These are phyloP conservation scores for Cyberlindnera veronae DNA, from an alignment of 805 yeast species.

Conservation along the genomic window DNA sequence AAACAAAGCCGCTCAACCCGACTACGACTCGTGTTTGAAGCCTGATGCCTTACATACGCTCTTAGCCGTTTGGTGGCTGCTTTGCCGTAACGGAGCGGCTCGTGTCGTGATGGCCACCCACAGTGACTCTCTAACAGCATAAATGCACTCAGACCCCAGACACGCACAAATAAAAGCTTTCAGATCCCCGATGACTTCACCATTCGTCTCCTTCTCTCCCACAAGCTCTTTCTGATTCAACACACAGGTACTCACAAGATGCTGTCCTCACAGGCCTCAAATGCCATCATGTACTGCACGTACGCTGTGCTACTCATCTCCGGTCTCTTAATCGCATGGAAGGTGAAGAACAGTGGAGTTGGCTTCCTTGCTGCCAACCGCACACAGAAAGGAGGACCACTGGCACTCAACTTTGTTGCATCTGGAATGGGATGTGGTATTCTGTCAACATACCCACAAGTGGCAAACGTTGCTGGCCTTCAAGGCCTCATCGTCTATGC, in stretches of 20 bases:
- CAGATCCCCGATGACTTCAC: too few species aligned
- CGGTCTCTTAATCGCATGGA: slow-evolving; percentile 62
- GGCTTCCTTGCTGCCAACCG: slow-evolving; percentile 76
- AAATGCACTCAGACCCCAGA: too few species aligned
- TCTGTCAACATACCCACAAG: slow-evolving; percentile 78
- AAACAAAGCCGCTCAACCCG: too few species aligned
- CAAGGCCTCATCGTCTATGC: slow-evolving; percentile 86
- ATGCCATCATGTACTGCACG: slow-evolving; percentile 61
- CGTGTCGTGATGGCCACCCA: too few species aligned
- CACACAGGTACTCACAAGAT: slow-evolving; percentile 9
- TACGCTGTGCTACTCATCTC: slow-evolving; percentile 51
- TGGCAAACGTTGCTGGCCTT: slow-evolving; percentile 80
- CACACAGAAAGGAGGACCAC: slow-evolving; percentile 73
- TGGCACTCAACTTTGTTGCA: slow-evolving; percentile 86
- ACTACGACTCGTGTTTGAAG: too few species aligned
- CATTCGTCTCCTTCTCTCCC: too few species aligned
- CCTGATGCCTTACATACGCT: too few species aligned
- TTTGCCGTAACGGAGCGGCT: too few species aligned
- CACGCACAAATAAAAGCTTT: background rate
- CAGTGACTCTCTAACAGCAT: too few species aligned
- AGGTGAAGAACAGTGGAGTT: slow-evolving; percentile 40
- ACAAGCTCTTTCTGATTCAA: too few species aligned
- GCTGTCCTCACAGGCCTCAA: slow-evolving; percentile 51
- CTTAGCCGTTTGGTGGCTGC: too few species aligned
- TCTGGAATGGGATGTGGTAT: slow-evolving; percentile 92